Evolutionary conservation across 2,329 filamentous ascomycete species (phyloP).

Genomic region (Dactylellina haptotyla): DNA sequence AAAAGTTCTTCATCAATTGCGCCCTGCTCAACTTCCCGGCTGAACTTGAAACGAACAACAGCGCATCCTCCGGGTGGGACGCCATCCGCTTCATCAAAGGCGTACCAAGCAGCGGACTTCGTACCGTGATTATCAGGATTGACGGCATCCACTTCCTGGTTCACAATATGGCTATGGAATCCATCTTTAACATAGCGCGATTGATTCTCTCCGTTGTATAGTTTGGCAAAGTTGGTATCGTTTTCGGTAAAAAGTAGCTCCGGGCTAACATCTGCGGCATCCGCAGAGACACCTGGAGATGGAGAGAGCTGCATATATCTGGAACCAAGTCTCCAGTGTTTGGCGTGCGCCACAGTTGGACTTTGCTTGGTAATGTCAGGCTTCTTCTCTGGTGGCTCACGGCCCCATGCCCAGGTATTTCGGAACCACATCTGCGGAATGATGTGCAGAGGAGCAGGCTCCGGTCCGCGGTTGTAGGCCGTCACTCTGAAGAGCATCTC

Average conservation of each 20-base stretch:
- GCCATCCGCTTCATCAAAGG: conserved; percentile 88
- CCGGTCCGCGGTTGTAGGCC: conserved; percentile 92
- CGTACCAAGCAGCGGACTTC: conserved; percentile 90
- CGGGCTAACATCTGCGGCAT: conserved; percentile 84
- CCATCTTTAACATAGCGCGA: conserved; percentile 88
- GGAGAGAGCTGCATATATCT: conserved; percentile 86
- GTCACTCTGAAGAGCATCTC: conserved; percentile 93
- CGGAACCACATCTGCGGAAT: conserved; percentile 96
- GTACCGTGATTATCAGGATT: conserved; percentile 85
- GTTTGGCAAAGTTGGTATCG: conserved; percentile 82
- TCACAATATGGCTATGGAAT: conserved; percentile 87
- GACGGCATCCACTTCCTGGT: conserved; percentile 79
- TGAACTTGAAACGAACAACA: conserved; percentile 90
- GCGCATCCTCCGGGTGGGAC: conserved; percentile 91
- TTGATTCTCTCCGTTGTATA: conserved; percentile 79
- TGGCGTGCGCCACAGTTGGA: conserved; percentile 77
- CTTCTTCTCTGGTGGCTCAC: conserved; percentile 78
- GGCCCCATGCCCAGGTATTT: conserved; percentile 96
- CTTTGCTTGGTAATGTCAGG: conserved; percentile 76
- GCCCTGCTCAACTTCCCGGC: conserved; percentile 71
- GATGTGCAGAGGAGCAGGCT: conserved; percentile 90
- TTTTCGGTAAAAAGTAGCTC: conserved; percentile 93
- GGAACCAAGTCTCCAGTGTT: conserved; percentile 81
- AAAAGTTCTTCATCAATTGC: conserved; percentile 87
- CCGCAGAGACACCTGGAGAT: conserved; percentile 82